These are phyloP conservation scores for Melocanna baccifera DNA, from an alignment of 176 grass and related monocot species.

Conservation along the genomic window DNA sequence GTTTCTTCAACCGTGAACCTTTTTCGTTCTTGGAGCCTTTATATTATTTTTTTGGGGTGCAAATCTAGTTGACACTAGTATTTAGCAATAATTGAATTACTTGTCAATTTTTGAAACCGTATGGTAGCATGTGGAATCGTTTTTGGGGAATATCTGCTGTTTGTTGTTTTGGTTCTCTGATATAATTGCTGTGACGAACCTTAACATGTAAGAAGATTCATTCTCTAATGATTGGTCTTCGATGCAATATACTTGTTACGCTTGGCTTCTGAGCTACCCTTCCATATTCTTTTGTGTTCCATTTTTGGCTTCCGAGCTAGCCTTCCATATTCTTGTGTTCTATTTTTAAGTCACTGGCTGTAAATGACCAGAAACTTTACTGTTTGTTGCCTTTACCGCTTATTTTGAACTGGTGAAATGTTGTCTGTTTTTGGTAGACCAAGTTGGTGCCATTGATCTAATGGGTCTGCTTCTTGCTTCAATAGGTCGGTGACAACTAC, in stretches of 20 bases:
- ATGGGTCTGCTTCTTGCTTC: not conserved
- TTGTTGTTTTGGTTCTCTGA: not conserved
- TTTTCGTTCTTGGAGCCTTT: not conserved
- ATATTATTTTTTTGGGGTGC: not conserved
- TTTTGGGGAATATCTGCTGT: not conserved
- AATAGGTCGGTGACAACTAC: constrained; percentile 66
- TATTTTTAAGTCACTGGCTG: not conserved
- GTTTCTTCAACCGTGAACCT: not conserved
- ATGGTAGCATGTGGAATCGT: not conserved
- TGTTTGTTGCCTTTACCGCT: not conserved
- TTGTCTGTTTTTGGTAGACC: not conserved
- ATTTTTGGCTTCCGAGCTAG: not conserved
- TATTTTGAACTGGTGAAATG: not conserved
- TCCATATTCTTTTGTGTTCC: not conserved
- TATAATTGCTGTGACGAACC: not conserved
- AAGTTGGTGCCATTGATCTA: not conserved
- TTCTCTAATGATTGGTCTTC: not conserved
- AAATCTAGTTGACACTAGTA: not conserved
- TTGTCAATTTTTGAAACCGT: not conserved
- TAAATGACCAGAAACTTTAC: not conserved
- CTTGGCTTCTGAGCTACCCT: not conserved
- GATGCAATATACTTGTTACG: not conserved
- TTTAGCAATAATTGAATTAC: not conserved
- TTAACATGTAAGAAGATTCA: constrained; percentile 13
- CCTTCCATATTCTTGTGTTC: not conserved